Evolutionary conservation across 345 rosid species (phyloP).

Genomic region (Ailanthus altissimus): DNA sequence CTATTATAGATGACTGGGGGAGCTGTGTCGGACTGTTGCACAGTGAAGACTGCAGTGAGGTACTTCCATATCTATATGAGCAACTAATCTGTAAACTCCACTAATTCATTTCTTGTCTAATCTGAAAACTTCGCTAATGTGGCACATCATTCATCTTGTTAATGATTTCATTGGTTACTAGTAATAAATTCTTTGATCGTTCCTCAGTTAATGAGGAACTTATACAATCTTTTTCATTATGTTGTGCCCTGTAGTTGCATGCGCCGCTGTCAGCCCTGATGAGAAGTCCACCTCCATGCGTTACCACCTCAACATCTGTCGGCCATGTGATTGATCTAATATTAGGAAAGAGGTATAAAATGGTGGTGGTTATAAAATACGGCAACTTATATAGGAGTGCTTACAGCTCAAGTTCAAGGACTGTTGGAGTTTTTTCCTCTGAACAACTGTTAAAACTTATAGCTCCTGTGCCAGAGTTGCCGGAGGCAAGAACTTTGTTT

Average conservation of each 20-base stretch:
- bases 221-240: background rate
- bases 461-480: constrained; percentile 27
- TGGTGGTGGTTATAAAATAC: constrained; percentile 60
- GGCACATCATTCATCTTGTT: background rate
- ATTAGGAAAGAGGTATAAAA: constrained; percentile 56
- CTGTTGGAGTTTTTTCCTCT: constrained; percentile 66
- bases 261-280: constrained; percentile 59
- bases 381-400: constrained; percentile 31
- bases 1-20: constrained; percentile 68
- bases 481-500: constrained; percentile 30
- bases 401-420: constrained; percentile 37
- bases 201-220: background rate
- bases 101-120: background rate
- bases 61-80: constrained; percentile 20
- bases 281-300: constrained; percentile 71
- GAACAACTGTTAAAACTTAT: constrained; percentile 47
- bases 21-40: constrained; percentile 73
- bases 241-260: constrained; percentile 50
- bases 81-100: background rate
- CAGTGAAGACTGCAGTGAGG: constrained; percentile 70
- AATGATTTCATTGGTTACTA: background rate
- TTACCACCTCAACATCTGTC: constrained; percentile 53
- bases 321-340: constrained; percentile 61
- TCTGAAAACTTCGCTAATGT: background rate
- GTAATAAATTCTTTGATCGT: background rate